Evolutionary conservation across 2,329 filamentous ascomycete genomes (phyloP).

Genomic region (Cadophora malorum): DNA sequence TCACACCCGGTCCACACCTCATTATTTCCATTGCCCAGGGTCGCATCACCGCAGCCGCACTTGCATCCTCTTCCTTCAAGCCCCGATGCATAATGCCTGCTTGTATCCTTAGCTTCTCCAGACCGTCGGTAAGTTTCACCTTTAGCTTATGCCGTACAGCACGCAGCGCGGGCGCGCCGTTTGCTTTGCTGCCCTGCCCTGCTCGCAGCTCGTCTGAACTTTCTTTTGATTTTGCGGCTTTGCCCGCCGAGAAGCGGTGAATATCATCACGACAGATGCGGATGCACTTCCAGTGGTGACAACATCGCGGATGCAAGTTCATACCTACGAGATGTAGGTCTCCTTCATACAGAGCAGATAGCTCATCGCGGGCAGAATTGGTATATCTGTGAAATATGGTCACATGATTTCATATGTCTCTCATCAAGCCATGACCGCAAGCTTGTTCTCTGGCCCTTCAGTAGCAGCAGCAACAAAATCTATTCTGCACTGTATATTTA

Average conservation of each 20-base stretch:
- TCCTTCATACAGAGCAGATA: not conserved
- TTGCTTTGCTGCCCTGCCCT: not conserved
- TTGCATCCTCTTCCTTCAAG: conserved; percentile 3
- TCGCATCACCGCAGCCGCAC: conserved; percentile 1
- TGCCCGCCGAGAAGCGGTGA: conserved; percentile 12
- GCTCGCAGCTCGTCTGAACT: not conserved
- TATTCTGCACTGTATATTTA: not conserved
- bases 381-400: not conserved
- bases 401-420: conserved; percentile 4
- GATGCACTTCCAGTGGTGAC: not conserved
- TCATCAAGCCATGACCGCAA: not conserved
- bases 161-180: conserved; percentile 2
- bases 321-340: conserved; percentile 1
- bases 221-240: conserved; percentile 1
- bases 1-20: not conserved
- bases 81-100: conserved; percentile 24
- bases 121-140: conserved; percentile 31
- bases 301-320: conserved; percentile 1
- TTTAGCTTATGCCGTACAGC: conserved; percentile 12
- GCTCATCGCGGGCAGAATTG: not conserved
- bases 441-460: not conserved
- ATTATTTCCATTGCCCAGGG: not conserved
- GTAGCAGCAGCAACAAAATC: not conserved
- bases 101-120: conserved; percentile 25
- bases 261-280: not conserved